Evolutionary conservation across 2,329 filamentous ascomycete species (phyloP).

Genomic region (Aspergillus alliaceus): DNA sequence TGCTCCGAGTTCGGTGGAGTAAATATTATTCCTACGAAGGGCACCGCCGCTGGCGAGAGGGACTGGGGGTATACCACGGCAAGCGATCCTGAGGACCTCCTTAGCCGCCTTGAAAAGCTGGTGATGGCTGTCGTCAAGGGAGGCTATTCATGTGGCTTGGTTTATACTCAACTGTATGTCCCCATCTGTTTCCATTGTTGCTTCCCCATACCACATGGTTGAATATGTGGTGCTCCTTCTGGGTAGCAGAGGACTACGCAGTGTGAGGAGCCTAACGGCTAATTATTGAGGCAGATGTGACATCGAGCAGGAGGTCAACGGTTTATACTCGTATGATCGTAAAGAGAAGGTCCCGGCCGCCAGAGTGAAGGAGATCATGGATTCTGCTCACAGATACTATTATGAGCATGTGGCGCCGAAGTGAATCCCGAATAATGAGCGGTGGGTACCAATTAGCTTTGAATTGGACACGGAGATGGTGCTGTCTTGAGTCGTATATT

Average conservation of each 20-base stretch:
- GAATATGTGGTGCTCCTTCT: background rate
- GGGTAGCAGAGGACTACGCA: background rate
- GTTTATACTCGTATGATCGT: slow-evolving; percentile 63
- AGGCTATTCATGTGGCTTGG: slow-evolving; percentile 61
- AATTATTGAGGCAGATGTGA: slow-evolving; percentile 38
- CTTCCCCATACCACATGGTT: accelerated
- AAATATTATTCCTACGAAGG: slow-evolving; percentile 58
- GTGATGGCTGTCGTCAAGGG: slow-evolving; percentile 58
- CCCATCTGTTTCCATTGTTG: background rate
- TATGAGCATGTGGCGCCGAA: slow-evolving; percentile 25
- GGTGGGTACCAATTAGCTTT: too few relatives aligned
- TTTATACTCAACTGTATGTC: slow-evolving; percentile 65
- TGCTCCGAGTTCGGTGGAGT: slow-evolving; percentile 69
- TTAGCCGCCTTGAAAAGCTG: slow-evolving; percentile 59
- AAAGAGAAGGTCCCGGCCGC: slow-evolving; percentile 59
- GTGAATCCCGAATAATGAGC: too few relatives aligned
- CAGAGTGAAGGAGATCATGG: slow-evolving; percentile 59
- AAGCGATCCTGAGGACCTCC: slow-evolving; percentile 58
- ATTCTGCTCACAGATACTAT: slow-evolving; percentile 53
- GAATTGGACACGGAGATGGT: too few relatives aligned
- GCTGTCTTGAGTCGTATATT: too few relatives aligned
- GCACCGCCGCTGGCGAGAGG: slow-evolving; percentile 42
- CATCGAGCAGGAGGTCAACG: slow-evolving; percentile 70
- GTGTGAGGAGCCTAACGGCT: background rate
- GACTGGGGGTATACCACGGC: slow-evolving; percentile 72